A percentile compares a stretch with the other conserved stretches of the same genome.
Conservation (phyloP, 805 yeast species). For the Candida incommunis region DNA sequence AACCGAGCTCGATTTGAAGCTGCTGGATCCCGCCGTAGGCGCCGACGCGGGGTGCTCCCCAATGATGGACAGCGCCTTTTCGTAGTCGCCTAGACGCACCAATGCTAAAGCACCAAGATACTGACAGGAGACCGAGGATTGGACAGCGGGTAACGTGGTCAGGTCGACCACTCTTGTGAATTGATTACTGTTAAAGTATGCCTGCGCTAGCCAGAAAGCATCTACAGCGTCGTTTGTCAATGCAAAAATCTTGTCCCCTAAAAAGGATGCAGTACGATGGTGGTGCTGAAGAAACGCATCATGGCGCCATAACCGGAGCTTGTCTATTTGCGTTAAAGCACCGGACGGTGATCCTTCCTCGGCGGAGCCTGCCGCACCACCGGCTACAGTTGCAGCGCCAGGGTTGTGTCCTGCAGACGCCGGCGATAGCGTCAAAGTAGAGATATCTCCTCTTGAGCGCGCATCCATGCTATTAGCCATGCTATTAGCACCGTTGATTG, state of each 20-base stretch:
- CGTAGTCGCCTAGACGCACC: constrained; percentile 48
- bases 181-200: constrained; percentile 60
- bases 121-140: constrained; percentile 56
- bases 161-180: constrained; percentile 67
- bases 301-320: constrained; percentile 80
- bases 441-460: neutral
- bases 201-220: constrained; percentile 95
- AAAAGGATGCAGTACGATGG: constrained; percentile 73
- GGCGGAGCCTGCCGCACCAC: neutral
- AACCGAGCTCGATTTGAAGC: constrained; percentile 2
- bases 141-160: constrained; percentile 28
- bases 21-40: neutral
- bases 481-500: neutral
- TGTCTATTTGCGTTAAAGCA: constrained; percentile 53
- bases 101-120: constrained; percentile 68
- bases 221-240: constrained; percentile 79
- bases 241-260: constrained; percentile 81
- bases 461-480: no score
- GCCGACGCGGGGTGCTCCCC: constrained; percentile 60
- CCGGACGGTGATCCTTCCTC: neutral
- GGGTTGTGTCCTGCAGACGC: no score
- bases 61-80: constrained; percentile 74
- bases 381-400: neutral
- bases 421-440: neutral
- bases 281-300: constrained; percentile 90